Percentiles rank a stretch among this genome's conserved stretches.
These are phyloP conservation scores for Nicotiana noctiflora DNA, from an alignment of 257 asterid genomes.

Conservation along the genomic window DNA sequence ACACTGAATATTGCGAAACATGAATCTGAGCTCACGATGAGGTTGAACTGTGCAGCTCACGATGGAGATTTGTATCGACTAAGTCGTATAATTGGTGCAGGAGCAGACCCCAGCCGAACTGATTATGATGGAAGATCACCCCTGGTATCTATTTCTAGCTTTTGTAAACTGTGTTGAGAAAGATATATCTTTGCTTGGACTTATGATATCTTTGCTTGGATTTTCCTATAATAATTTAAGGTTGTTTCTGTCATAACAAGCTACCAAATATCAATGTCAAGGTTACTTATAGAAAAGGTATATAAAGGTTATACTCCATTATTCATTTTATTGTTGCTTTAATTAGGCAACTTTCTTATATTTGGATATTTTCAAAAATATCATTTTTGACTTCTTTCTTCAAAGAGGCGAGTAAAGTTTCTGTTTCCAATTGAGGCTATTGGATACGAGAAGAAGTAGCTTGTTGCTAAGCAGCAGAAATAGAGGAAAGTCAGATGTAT, in stretches of 20 bases:
- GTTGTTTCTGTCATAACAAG: background rate
- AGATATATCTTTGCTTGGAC: background rate
- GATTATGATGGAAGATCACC: constrained; percentile 66
- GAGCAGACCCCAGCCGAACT: constrained; percentile 47
- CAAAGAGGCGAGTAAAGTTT: background rate
- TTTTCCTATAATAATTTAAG: background rate
- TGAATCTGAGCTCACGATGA: constrained; percentile 58
- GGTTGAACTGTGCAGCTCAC: constrained; percentile 60
- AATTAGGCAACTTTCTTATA: background rate
- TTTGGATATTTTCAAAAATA: background rate
- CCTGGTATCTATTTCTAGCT: constrained; percentile 35
- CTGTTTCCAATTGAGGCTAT: background rate
- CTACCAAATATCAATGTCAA: background rate
- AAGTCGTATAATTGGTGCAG: constrained; percentile 41
- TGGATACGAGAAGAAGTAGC: too few species aligned
- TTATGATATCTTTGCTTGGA: background rate
- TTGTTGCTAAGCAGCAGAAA: too few species aligned
- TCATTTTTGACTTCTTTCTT: background rate
- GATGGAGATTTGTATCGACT: constrained; percentile 54
- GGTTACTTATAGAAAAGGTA: background rate
- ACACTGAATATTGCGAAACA: constrained; percentile 41
- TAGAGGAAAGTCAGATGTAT: too few species aligned
- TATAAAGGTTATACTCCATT: background rate
- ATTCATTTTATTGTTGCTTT: background rate
- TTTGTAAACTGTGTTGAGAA: background rate